Evolutionary conservation across 75 land plant genomes (phyloP).

Genomic region (Azolla pinnata): DNA sequence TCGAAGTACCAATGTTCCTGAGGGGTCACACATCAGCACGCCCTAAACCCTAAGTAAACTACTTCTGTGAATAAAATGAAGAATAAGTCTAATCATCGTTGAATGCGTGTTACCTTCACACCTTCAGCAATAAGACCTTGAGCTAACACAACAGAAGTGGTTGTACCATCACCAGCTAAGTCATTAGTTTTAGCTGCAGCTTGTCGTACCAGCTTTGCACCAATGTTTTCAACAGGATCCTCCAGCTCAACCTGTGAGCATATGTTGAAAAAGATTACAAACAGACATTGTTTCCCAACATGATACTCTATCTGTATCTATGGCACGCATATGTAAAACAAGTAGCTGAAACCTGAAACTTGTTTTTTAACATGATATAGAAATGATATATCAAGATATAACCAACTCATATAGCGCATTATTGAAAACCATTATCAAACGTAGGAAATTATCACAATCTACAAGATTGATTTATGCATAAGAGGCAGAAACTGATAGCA

Average conservation of each 20-base stretch:
- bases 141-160: conserved; percentile 82
- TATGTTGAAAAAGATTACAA: background rate
- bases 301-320: too few species aligned
- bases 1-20: too few species aligned
- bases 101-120: conserved; percentile 92
- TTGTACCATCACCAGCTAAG: conserved; percentile 84
- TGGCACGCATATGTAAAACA: too few species aligned
- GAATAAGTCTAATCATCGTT: background rate
- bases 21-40: background rate
- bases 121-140: conserved; percentile 83
- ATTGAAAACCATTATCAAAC: too few species aligned
- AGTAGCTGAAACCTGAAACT: too few species aligned
- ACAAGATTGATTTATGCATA: too few species aligned
- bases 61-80: conserved; percentile 2
- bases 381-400: too few species aligned
- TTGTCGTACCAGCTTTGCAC: conserved; percentile 75
- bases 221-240: conserved; percentile 87
- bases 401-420: too few species aligned
- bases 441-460: too few species aligned
- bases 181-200: conserved; percentile 86
- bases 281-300: background rate
- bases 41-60: background rate
- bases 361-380: too few species aligned
- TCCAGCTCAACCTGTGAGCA: conserved; percentile 65
- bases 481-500: too few species aligned